Evolutionary conservation across 2,329 filamentous ascomycete species (phyloP), one percentile per base, ranked within the genome.

Genomic region (Penicillium vulpinum): DNA sequence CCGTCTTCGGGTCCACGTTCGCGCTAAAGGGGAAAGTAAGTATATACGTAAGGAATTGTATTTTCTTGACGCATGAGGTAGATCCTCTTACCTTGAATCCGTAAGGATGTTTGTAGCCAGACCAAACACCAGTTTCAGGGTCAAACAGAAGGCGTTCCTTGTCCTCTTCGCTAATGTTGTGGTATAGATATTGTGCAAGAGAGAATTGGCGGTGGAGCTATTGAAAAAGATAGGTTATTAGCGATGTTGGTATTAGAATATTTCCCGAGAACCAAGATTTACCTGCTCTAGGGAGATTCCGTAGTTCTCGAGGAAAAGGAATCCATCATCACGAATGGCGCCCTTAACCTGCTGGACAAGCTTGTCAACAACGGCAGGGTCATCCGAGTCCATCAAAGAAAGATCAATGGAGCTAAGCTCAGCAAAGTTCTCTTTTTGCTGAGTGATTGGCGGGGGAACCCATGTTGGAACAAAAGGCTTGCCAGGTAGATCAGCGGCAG

Each of bases 231-330:
- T 16, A 10, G 2, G 10, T 35, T 47, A 3, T 11, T 33, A n/a
- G 5, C 8, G 2, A 41, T 13, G 2, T 9, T 21, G 29, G 29
- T 7, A 9, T 36, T 22, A 7, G 5, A 18, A 29, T 11, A 4
- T 4, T n/a, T 18, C 11, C 11, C 6, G 11, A 39, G 9, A 21
- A 15, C 7, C 8, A 16, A 36, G 11, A 16, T 54, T 57, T 38
- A 67, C 65, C 71, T 80, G 71, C 41, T 77, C 78, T 6, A 82
- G 58, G 2, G 78, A 80, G 24, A 82, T 65, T 16, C 80, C 80
- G 56, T 82, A 81, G 65, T 83, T 80, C 59, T 80, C 76, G 0
- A 82, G 68, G 64, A 81, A 81, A 5, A 80, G 64, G 48, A 79
- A 79, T 0, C 77, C 77, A 60, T 79, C 77, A 22, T 79, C 72